Base-by-base conservation (phyloP, 2,329 filamentous ascomycete species). In the Paraconiothyrium sp. region DNA sequence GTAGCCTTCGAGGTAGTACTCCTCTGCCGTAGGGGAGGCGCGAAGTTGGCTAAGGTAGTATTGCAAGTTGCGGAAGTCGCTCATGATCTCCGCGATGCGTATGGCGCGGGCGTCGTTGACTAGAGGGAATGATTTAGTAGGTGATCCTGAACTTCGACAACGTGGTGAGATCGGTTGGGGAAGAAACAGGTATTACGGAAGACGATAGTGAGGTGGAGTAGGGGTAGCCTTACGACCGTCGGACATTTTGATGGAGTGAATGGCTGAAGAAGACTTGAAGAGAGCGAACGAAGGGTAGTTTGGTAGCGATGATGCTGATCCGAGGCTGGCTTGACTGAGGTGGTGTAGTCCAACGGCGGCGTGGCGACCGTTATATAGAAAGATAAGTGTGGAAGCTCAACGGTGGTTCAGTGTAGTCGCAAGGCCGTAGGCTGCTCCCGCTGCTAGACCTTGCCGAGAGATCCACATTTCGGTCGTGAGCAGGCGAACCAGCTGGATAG, bases 81-180 rank as follows among this genome's bases (percentile, higher is more conserved):
- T 84, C 80, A 90, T 87, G 72, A 90, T 84, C 76, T 90, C 88
- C 50, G 86, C 82, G 66, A 90, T 79, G 67, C 88, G 84, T 74
- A 89, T 81, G 54, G 88, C 87, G 71, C 88, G 85, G 61, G 86
- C 86, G 73, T 89, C 83, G 72, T 90, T 90, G 68, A 88, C 88
- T 90, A 73, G 16, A 47, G 44, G 20, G 4, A 44, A 32, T 43
- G 24, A 61, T 51, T 73, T 62, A 74, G 67, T 62, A 61, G 56
- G 8, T 41, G 37, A 22, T n/a, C 16, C 32, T 6, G 4, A 7
- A 24, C 4, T 24, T 13, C 22, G 22, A 44, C 35, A 8, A 27
- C 11, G 22, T 41, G 32, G 24, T 13, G 34, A 52, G 30, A 30
- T 13, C 43, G 35, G 16, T 3, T 41, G 37, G 27, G 10, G 27